Base-by-base conservation (phyloP, 2,329 filamentous ascomycete species). In the Colletotrichum sp. region DNA sequence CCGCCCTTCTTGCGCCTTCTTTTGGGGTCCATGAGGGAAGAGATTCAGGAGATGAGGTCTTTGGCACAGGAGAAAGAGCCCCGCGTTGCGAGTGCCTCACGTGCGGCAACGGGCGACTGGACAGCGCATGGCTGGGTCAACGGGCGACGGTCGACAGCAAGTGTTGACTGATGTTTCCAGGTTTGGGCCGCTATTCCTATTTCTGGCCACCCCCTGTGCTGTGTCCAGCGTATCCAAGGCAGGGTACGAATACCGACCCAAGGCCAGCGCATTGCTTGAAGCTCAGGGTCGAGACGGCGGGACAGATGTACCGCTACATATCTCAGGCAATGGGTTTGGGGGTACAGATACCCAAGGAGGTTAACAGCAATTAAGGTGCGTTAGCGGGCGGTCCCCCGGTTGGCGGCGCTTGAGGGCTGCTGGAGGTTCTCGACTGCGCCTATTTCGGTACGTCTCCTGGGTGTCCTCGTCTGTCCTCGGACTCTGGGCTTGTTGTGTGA, bases 171-270 rank as follows among this genome's bases (percentile, higher is more conserved):
- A 74, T 39, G 70, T 74, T 48, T 69, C 69, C 30, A 32, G 34
- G 32, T 65, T 75, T 74, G 65, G 74, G 74, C 74, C 74, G 74
- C 74, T 71, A 76, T 69, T 73, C 70, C 71, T 59, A 65, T 48
- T 24, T 30, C 16, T 39, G 63, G 34, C 36, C 15, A 21, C n/a
- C 36, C 34, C 32, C n/a, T 39, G 26, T 43, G 32, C 24, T 52
- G 6, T 6, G 16, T 39, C 36, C 15, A 39, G 36, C 36, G 36
- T 39, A 39, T 39, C 36, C 36, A 39, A 39, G 36, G 36, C 36
- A 39, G 5, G 36, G 36, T 39, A 30, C 28, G 28, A 30, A 30
- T 30, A 39, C 36, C 36, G 7, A 39, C 36, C 16, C 36, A 39
- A 39, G 36, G 63, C 6, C 63, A 66, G 39, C 36, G 63, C 36